Evolutionary conservation across 345 rosid species (phyloP).

Genomic region (Orychophragmus violaceus): DNA sequence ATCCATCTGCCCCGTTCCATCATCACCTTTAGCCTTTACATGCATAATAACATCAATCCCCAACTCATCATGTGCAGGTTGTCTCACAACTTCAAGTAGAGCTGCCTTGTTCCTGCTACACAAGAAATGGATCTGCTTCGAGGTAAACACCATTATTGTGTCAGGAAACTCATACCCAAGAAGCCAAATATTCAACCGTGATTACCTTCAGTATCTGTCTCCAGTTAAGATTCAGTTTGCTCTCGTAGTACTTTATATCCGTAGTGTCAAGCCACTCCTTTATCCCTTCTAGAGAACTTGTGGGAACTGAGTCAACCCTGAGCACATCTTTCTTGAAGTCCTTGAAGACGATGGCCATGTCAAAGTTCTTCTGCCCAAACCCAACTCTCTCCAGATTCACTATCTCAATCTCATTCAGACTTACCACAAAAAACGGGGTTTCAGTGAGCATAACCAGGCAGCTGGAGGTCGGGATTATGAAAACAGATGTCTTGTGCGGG

Average conservation of each 20-base stretch:
- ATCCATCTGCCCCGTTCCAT: slow-evolving; percentile 65
- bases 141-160: slow-evolving; percentile 77
- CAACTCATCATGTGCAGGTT: slow-evolving; percentile 57
- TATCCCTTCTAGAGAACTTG: slow-evolving; percentile 74
- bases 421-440: slow-evolving; percentile 72
- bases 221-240: slow-evolving; percentile 92
- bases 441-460: slow-evolving; percentile 88
- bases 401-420: slow-evolving; percentile 88
- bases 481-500: slow-evolving; percentile 67
- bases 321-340: slow-evolving; percentile 89
- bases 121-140: slow-evolving; percentile 72
- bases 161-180: slow-evolving; percentile 93
- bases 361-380: slow-evolving; percentile 88
- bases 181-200: slow-evolving; percentile 88
- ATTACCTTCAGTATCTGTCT: slow-evolving; percentile 82
- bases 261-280: slow-evolving; percentile 95
- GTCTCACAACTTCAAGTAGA: slow-evolving; percentile 61
- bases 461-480: slow-evolving; percentile 82
- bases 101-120: slow-evolving; percentile 75
- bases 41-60: slow-evolving; percentile 60
- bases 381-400: slow-evolving; percentile 95
- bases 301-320: slow-evolving; percentile 74
- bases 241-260: slow-evolving; percentile 87
- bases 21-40: slow-evolving; percentile 64
- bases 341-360: slow-evolving; percentile 85